Conservation (phyloP, 2,329 filamentous ascomycete species). For the Monilinia laxa region DNA sequence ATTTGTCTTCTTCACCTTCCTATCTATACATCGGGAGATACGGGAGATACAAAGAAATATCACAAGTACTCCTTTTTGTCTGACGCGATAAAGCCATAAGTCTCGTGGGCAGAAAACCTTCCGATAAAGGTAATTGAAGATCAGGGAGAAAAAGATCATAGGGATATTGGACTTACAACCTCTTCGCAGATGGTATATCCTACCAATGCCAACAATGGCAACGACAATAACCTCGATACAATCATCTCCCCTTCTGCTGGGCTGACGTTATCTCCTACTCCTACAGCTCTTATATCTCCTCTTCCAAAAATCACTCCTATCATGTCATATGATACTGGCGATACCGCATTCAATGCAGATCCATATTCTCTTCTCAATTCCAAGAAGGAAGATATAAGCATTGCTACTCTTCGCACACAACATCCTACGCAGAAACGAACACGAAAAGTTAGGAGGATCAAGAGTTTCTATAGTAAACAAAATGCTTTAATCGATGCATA, state of each 20-base stretch:
- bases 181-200: conserved; percentile 11
- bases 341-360: conserved; percentile 32
- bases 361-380: conserved; percentile 41
- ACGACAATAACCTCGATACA: not conserved
- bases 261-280: not conserved
- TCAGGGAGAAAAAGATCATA: not conserved
- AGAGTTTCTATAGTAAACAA: conserved; percentile 50
- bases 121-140: not conserved
- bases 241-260: not conserved
- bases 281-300: not conserved
- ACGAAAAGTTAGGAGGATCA: conserved; percentile 43
- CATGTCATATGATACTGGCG: not conserved
- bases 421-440: conserved; percentile 46
- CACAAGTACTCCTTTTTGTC: not conserved
- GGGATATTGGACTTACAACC: not conserved
- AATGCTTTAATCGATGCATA: conserved; percentile 53
- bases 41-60: not conserved
- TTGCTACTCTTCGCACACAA: conserved; percentile 49
- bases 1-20: not conserved
- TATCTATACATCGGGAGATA: not conserved
- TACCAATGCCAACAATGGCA: not conserved
- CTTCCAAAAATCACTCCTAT: conserved; percentile 1
- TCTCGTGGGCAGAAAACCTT: not conserved
- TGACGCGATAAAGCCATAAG: not conserved
- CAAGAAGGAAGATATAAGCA: conserved; percentile 40